phyloP scores from a whole-genome alignment of 495 filamentous ascomycete genomes.

The Hyaloscypha bicolor region DNA sequence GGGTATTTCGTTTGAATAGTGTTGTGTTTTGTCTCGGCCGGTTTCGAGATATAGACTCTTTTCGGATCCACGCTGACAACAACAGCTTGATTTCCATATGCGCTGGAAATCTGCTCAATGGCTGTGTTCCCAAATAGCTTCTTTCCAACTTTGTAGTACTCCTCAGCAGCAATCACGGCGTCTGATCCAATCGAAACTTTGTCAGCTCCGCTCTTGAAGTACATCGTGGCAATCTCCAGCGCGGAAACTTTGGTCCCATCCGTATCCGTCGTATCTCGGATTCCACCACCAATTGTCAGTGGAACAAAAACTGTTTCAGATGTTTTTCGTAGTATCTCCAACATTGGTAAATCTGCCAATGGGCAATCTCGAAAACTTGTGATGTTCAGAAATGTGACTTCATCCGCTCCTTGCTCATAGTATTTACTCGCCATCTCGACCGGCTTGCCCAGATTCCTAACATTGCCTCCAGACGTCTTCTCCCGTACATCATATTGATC shows the following conservation, averaged over 20 bases:
- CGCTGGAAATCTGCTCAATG: slow-evolving; percentile 90
- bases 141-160: slow-evolving; percentile 72
- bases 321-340: slow-evolving; percentile 84
- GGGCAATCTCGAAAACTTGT: slow-evolving; percentile 96
- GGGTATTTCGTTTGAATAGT: slow-evolving; percentile 70
- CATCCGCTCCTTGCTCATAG: slow-evolving; percentile 95
- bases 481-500: slow-evolving; percentile 99
- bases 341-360: slow-evolving; percentile 88
- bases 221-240: slow-evolving; percentile 91
- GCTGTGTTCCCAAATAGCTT: slow-evolving; percentile 78
- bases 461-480: slow-evolving; percentile 72
- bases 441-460: slow-evolving; percentile 93
- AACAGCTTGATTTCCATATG: slow-evolving; percentile 96
- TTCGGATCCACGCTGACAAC: slow-evolving; percentile 95
- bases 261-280: slow-evolving; percentile 84
- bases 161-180: slow-evolving; percentile 88
- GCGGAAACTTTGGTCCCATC: slow-evolving; percentile 87
- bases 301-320: slow-evolving; percentile 97
- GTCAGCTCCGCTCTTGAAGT: slow-evolving; percentile 98
- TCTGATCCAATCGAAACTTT: slow-evolving; percentile 98
- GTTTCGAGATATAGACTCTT: slow-evolving; percentile 78
- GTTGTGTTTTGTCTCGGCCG: slow-evolving; percentile 74
- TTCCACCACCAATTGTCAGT: slow-evolving; percentile 92
- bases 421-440: slow-evolving; percentile 93
- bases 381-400: slow-evolving; percentile 97